A percentile compares a stretch with the other conserved stretches of the same genome.
Conservation (phyloP, 164 flowering plant genomes). For the Platanus orientalis region DNA sequence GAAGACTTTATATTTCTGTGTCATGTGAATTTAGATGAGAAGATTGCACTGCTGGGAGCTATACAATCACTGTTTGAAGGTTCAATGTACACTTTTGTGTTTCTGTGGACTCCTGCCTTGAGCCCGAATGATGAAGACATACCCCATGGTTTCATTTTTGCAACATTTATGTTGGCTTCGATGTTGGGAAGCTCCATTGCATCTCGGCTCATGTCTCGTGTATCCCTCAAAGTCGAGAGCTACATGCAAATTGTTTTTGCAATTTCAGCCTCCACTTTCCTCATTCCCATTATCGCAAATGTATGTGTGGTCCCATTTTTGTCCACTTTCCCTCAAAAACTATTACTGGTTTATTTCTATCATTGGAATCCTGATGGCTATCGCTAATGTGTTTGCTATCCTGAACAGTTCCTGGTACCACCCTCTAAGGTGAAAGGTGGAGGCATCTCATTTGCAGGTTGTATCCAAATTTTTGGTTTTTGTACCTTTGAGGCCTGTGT, state of each 20-base stretch:
- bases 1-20: conserved; percentile 3
- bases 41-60: conserved; percentile 89
- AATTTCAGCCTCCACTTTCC: conserved; percentile 62
- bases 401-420: conserved; percentile 60
- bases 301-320: conserved; percentile 10
- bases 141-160: conserved; percentile 96
- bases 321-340: not conserved
- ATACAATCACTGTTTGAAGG: conserved; percentile 97
- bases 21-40: conserved; percentile 64
- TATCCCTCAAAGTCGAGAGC: conserved; percentile 70
- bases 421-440: conserved; percentile 69
- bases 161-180: conserved; percentile 95
- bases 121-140: conserved; percentile 93
- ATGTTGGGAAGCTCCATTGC: conserved; percentile 98
- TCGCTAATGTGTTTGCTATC: conserved; percentile 19
- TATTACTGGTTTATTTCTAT: not conserved
- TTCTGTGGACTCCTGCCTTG: conserved; percentile 97
- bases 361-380: not conserved
- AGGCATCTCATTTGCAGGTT: conserved; percentile 69
- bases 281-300: conserved; percentile 67
- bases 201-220: conserved; percentile 73
- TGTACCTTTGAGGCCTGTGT: conserved; percentile 91
- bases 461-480: conserved; percentile 83
- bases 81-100: conserved; percentile 98
- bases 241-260: conserved; percentile 94